A percentile compares a stretch with the other conserved stretches of the same genome.
Evolutionary conservation across 176 grass and related monocot species (phyloP).

Genomic region (Elymus sibiricus): DNA sequence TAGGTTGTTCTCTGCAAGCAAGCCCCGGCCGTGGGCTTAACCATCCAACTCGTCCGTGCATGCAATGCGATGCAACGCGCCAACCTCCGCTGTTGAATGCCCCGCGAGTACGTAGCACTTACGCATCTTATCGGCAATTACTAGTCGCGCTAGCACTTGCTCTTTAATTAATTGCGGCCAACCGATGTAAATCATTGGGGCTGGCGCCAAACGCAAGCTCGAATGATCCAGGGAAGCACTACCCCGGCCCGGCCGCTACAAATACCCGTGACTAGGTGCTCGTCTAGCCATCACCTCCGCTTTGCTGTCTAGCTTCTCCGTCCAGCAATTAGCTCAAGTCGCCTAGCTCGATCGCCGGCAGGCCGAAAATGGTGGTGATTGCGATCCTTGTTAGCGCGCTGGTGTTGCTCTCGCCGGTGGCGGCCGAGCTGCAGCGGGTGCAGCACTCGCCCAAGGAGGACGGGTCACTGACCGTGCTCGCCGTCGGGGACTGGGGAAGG

Average conservation of each 20-base stretch:
- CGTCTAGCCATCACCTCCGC: not conserved
- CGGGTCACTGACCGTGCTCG: constrained; percentile 53
- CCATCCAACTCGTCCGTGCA: too few species aligned
- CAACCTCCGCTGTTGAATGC: constrained; percentile 2
- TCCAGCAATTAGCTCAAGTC: not conserved
- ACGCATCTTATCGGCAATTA: not conserved
- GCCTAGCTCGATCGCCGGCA: not conserved
- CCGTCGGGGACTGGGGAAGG: constrained; percentile 69
- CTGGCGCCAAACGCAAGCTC: too few species aligned
- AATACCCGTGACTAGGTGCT: not conserved
- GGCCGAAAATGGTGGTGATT: not conserved
- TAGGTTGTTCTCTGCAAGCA: not conserved
- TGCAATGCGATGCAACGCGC: not conserved
- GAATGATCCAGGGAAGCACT: too few species aligned
- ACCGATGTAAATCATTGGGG: constrained; percentile 1
- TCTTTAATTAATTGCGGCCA: not conserved
- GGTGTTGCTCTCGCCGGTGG: not conserved
- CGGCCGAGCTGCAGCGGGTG: constrained; percentile 43
- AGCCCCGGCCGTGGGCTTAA: too few species aligned
- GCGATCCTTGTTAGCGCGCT: not conserved
- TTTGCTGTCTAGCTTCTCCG: not conserved
- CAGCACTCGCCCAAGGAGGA: constrained; percentile 51
- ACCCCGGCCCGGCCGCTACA: not conserved
- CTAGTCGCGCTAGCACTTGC: too few species aligned
- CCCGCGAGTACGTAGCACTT: not conserved